phyloP scores from a whole-genome alignment of 1,284 basidiomycete genomes.

The Ceratorhiza oryzae-sativae region DNA sequence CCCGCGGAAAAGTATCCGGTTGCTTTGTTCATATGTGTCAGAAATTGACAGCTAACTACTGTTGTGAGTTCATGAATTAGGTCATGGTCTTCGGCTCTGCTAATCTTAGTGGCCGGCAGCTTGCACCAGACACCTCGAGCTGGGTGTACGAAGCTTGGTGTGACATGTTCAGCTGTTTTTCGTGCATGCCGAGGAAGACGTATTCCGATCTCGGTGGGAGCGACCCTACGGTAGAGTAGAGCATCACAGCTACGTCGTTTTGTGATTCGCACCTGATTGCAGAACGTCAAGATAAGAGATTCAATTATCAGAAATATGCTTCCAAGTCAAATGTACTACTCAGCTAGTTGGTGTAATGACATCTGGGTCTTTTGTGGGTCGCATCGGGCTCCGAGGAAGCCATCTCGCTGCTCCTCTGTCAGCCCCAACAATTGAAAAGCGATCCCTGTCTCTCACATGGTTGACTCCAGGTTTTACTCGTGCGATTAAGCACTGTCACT shows the following conservation, averaged over 20 bases:
- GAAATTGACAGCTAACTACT: neutral
- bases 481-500: neutral
- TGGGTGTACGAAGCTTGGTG: too few relatives aligned
- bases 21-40: neutral
- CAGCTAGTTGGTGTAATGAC: neutral
- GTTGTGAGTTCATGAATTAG: neutral
- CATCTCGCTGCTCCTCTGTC: neutral
- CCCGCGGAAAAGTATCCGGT: neutral
- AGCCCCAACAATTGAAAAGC: neutral
- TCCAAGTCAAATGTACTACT: neutral
- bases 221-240: too few relatives aligned
- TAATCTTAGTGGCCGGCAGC: neutral
- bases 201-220: slow-evolving; percentile 24
- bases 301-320: neutral
- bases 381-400: neutral
- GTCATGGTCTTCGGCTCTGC: neutral
- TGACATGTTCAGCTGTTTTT: neutral
- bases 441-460: neutral
- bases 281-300: slow-evolving; percentile 9
- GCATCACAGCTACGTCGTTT: neutral
- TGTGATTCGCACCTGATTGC: neutral
- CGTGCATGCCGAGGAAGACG: neutral
- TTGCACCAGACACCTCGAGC: too few relatives aligned
- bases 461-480: neutral
- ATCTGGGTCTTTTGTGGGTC: neutral